These are phyloP conservation scores for Populus hybrid DNA, from an alignment of 441 rosid genomes.

Conservation along the genomic window DNA sequence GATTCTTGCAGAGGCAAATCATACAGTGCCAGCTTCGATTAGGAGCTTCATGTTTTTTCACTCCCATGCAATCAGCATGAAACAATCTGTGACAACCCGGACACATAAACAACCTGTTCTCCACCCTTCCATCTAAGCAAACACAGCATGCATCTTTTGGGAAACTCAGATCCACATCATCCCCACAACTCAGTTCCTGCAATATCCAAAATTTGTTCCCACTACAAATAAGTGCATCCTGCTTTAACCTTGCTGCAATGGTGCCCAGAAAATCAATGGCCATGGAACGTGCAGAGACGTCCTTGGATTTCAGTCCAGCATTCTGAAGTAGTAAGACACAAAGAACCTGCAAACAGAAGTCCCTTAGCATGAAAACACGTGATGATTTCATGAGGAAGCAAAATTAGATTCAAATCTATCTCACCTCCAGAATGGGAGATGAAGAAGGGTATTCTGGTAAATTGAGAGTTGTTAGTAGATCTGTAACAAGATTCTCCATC, in stretches of 20 bases:
- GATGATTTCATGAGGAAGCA: neutral
- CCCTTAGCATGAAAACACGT: conserved; percentile 26
- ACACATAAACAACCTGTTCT: conserved; percentile 58
- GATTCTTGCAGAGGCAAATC: conserved; percentile 75
- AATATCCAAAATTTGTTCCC: conserved; percentile 62
- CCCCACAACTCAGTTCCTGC: conserved; percentile 55
- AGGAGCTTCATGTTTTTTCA: conserved; percentile 72
- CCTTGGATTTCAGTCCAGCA: conserved; percentile 98
- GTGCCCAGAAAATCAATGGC: conserved; percentile 96
- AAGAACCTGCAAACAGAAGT: conserved; percentile 67
- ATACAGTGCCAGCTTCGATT: conserved; percentile 81
- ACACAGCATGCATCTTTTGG: conserved; percentile 65
- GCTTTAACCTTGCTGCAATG: conserved; percentile 90
- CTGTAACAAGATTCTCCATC: conserved; percentile 92
- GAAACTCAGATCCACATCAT: conserved; percentile 32
- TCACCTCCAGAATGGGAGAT: conserved; percentile 92
- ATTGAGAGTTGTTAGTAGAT: conserved; percentile 84
- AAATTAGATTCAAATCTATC: conserved; percentile 13
- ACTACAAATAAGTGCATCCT: conserved; percentile 65
- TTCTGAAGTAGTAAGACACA: conserved; percentile 96
- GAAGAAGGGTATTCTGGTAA: conserved; percentile 97
- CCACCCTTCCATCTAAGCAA: conserved; percentile 68
- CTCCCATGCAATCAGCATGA: conserved; percentile 93
- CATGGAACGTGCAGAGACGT: conserved; percentile 80
- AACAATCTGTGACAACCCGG: conserved; percentile 78